Evolutionary conservation across 805 yeast genomes (phyloP).

Genomic region (Hanseniaspora hatyaiensis): DNA sequence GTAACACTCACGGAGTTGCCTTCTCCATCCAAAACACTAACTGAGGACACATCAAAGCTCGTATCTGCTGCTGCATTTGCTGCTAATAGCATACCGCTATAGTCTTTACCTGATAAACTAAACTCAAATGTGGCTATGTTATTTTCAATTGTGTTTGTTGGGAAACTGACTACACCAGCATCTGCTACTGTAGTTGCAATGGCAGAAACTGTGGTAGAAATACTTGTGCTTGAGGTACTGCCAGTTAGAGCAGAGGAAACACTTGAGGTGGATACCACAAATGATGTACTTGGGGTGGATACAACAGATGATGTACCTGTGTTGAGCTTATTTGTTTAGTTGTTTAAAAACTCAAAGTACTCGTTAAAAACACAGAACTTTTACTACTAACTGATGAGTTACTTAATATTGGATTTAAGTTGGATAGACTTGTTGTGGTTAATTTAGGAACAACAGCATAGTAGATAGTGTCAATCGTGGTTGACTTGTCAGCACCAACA

Average conservation of each 20-base stretch:
- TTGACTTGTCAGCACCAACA: neutral
- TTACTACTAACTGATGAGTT: neutral
- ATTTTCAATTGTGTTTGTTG: neutral
- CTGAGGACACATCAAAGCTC: slow-evolving; percentile 1
- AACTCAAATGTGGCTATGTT: neutral
- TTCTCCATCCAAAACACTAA: neutral
- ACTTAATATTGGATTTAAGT: neutral
- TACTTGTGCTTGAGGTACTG: neutral
- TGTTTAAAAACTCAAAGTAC: neutral
- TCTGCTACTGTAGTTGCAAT: neutral
- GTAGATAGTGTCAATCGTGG: neutral
- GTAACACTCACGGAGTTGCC: neutral
- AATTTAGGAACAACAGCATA: slow-evolving; percentile 1
- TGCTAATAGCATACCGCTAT: neutral
- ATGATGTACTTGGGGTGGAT: neutral
- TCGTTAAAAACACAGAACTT: neutral
- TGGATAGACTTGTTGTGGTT: neutral
- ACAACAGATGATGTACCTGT: neutral
- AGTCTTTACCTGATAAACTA: neutral
- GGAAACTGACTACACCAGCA: neutral
- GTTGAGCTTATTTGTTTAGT: neutral
- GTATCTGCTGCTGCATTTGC: neutral
- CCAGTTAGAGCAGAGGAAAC: neutral
- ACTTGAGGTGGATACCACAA: neutral
- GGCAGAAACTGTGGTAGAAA: neutral